Evolutionary conservation across 257 asterid species (phyloP).

Genomic region (Nyctanthes arbortristis): DNA sequence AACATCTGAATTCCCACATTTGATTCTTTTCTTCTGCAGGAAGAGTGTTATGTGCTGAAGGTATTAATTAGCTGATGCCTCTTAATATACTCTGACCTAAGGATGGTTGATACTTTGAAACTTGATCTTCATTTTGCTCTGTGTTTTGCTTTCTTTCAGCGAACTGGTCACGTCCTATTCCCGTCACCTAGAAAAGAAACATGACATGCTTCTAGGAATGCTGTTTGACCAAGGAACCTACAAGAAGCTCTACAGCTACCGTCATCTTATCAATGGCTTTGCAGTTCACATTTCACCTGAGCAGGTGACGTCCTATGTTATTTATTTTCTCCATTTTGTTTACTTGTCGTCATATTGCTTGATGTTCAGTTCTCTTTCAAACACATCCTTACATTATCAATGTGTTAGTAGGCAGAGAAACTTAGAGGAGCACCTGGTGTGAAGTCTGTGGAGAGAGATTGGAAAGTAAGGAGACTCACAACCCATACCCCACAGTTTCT

Average conservation of each 20-base stretch:
- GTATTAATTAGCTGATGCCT: neutral
- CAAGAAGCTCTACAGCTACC: conserved; percentile 90
- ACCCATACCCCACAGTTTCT: conserved; percentile 95
- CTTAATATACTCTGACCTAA: conserved; percentile 9
- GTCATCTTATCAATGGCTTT: conserved; percentile 89
- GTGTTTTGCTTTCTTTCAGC: conserved; percentile 49
- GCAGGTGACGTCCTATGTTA: conserved; percentile 65
- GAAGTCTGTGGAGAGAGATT: conserved; percentile 86
- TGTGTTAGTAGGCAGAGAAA: conserved; percentile 81
- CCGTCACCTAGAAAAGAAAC: conserved; percentile 76
- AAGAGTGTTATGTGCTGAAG: neutral
- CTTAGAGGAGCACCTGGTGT: conserved; percentile 84
- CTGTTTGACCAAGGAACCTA: conserved; percentile 78
- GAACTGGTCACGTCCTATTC: conserved; percentile 69
- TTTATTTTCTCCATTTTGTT: conserved; percentile 12
- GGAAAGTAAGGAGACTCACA: conserved; percentile 95
- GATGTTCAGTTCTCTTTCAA: conserved; percentile 12
- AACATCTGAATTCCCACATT: no score
- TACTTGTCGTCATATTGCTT: conserved; percentile 8
- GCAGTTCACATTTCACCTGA: conserved; percentile 84
- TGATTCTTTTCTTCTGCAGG: neutral
- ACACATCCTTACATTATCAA: conserved; percentile 43
- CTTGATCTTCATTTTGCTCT: conserved; percentile 12
- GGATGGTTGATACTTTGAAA: conserved; percentile 8
- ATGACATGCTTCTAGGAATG: conserved; percentile 94